Conservation (phyloP, 116 monocot species). For the Iris pallida region DNA sequence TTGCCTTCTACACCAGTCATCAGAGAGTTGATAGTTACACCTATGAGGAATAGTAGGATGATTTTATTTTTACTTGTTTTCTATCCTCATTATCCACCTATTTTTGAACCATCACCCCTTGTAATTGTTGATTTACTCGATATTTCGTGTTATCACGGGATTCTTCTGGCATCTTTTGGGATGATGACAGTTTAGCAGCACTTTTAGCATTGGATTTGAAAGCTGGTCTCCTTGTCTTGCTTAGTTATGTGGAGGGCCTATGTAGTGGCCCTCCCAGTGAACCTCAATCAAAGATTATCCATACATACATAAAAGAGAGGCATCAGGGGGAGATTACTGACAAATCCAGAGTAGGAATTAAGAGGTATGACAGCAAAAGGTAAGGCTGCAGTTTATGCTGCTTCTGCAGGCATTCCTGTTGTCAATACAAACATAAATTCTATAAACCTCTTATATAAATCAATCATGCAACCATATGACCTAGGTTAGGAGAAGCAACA, state of each 20-base stretch:
- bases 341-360: constrained; percentile 88
- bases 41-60: too few relatives aligned
- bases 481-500: too few relatives aligned
- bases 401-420: constrained; percentile 72
- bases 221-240: constrained; percentile 82
- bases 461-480: too few relatives aligned
- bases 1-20: too few relatives aligned
- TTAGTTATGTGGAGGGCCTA: constrained; percentile 92
- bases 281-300: constrained; percentile 68
- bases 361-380: constrained; percentile 96
- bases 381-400: constrained; percentile 64
- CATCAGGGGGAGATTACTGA: constrained; percentile 75
- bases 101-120: neutral
- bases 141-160: constrained; percentile 38
- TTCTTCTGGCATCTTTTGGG: constrained; percentile 96
- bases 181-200: constrained; percentile 95
- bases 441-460: too few relatives aligned
- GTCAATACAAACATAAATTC: constrained; percentile 18
- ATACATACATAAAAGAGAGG: constrained; percentile 79
- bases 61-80: neutral
- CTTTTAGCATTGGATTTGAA: constrained; percentile 74
- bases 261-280: constrained; percentile 87
- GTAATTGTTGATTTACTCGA: neutral
- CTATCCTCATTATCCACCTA: neutral
- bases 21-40: too few relatives aligned